phyloP scores from a whole-genome alignment of 176 grass and related monocot genomes.

The Zizania latifolia region DNA sequence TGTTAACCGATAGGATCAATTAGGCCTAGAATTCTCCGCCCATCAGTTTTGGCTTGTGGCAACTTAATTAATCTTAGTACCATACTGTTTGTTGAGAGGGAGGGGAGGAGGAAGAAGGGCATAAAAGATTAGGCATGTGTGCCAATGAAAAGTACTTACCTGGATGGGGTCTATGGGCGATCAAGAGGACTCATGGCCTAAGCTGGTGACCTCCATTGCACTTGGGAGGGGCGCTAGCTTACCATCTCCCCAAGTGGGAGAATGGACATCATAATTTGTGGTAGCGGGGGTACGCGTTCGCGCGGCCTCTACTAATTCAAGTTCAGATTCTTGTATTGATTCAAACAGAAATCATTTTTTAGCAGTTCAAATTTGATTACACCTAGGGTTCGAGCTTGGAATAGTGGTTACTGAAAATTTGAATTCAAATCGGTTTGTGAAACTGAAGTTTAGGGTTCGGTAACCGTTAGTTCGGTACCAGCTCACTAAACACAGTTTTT shows the following conservation, averaged over 20 bases:
- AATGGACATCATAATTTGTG: constrained; percentile 74
- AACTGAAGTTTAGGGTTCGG: too few species aligned
- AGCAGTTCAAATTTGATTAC: too few species aligned
- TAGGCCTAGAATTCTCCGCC: not conserved
- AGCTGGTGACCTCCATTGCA: constrained; percentile 29
- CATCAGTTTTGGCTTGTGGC: too few species aligned
- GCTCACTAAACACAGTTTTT: too few species aligned
- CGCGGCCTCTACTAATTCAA: constrained; percentile 33
- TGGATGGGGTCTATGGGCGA: constrained; percentile 22
- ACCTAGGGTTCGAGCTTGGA: too few species aligned
- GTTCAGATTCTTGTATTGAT: too few species aligned
- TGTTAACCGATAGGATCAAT: not conserved
- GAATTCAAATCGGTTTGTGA: too few species aligned
- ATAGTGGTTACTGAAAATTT: too few species aligned
- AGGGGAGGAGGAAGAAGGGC: not conserved
- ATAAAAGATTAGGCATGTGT: not conserved
- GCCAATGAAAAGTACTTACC: constrained; percentile 16
- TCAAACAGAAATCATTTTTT: too few species aligned
- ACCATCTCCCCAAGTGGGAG: constrained; percentile 19
- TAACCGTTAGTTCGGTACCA: too few species aligned
- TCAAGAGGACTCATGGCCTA: constrained; percentile 24
- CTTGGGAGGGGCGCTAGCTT: constrained; percentile 3
- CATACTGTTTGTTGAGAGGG: not conserved
- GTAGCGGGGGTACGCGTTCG: constrained; percentile 58
- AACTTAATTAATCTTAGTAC: not conserved